Evolutionary conservation across 768 basidiomycete genomes (phyloP).

Genomic region (Leccinellum rugosiceps): DNA sequence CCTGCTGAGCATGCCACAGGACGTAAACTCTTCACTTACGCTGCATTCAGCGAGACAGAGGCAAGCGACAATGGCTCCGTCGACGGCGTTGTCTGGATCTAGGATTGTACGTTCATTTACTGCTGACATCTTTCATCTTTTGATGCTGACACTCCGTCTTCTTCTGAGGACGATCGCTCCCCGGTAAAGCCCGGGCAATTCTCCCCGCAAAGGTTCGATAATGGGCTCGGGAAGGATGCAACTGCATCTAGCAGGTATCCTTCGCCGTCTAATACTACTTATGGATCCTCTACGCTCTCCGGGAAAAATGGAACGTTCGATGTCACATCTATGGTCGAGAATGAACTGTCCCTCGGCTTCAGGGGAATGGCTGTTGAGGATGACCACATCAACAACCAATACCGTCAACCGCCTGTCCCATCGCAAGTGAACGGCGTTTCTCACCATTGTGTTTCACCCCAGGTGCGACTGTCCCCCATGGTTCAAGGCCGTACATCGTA

Average conservation of each 20-base stretch:
- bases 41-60: conserved; percentile 47
- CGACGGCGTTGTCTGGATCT: conserved; percentile 36
- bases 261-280: conserved; percentile 44
- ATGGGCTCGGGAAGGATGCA: conserved; percentile 40
- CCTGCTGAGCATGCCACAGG: conserved; percentile 33
- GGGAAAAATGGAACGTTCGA: conserved; percentile 36
- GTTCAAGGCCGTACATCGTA: conserved; percentile 48
- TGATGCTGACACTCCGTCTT: conserved; percentile 16
- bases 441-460: conserved; percentile 33
- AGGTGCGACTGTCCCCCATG: conserved; percentile 41
- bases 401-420: conserved; percentile 35
- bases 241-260: conserved; percentile 39
- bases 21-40: conserved; percentile 38
- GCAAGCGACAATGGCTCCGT: conserved; percentile 39
- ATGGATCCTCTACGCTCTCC: conserved; percentile 30
- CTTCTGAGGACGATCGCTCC: conserved; percentile 45
- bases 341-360: conserved; percentile 53
- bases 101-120: conserved; percentile 35
- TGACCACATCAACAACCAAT: conserved; percentile 39
- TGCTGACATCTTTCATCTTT: conserved; percentile 5
- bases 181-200: conserved; percentile 46
- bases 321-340: conserved; percentile 42
- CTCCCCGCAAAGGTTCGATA: conserved; percentile 55
- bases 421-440: conserved; percentile 30
- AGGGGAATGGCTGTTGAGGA: conserved; percentile 63